These are phyloP conservation scores for Penicillium griseofulvum DNA, from an alignment of 2,329 filamentous ascomycete genomes.

Conservation along the genomic window DNA sequence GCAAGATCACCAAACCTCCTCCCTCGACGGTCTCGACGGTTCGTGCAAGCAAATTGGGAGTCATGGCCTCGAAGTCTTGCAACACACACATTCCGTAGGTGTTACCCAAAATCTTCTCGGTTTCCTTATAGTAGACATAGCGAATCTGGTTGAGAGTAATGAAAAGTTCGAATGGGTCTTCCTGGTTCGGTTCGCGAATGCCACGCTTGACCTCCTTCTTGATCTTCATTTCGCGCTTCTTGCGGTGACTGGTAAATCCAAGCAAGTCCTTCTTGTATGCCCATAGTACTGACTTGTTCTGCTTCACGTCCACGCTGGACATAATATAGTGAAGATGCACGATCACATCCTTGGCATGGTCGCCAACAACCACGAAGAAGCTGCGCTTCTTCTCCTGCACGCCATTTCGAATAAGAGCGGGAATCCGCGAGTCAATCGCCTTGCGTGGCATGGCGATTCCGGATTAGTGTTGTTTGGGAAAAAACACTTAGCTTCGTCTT, in stretches of 20 bases:
- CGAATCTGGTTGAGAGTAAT: constrained; percentile 94
- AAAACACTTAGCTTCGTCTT: constrained; percentile 7
- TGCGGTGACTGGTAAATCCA: constrained; percentile 91
- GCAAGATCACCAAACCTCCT: constrained; percentile 81
- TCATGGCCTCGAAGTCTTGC: constrained; percentile 96
- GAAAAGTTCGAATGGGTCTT: constrained; percentile 96
- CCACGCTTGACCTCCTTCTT: constrained; percentile 97
- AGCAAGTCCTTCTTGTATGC: constrained; percentile 98
- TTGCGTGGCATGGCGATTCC: constrained; percentile 42
- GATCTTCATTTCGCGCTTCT: constrained; percentile 97
- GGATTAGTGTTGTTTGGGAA: constrained; percentile 8
- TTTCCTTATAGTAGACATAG: constrained; percentile 99
- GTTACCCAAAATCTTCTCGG: constrained; percentile 96
- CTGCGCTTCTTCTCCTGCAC: constrained; percentile 93
- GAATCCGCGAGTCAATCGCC: constrained; percentile 80
- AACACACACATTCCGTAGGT: constrained; percentile 98
- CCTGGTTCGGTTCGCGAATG: constrained; percentile 83
- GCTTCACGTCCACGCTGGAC: constrained; percentile 82
- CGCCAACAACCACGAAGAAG: constrained; percentile 96
- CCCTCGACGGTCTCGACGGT: constrained; percentile 98
- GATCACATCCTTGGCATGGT: constrained; percentile 93
- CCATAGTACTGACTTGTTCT: constrained; percentile 96
- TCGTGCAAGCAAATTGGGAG: constrained; percentile 90
- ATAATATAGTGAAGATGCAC: constrained; percentile 93
- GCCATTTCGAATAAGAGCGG: constrained; percentile 85